These are phyloP conservation scores for Ocimum tenuiflorum DNA, from an alignment of 257 asterid genomes.

Conservation along the genomic window DNA sequence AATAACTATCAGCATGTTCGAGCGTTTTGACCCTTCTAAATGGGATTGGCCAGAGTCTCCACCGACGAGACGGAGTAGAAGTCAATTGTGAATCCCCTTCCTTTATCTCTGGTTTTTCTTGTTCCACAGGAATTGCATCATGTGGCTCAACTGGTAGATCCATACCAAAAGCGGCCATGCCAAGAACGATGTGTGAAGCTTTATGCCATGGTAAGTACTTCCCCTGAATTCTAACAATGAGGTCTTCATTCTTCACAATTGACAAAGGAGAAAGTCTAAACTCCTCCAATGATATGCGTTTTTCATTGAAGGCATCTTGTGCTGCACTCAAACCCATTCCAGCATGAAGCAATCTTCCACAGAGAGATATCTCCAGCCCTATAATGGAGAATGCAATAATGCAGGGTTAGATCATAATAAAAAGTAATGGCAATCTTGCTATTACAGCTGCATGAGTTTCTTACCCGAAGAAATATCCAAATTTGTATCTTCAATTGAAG, in stretches of 20 bases:
- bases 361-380: slow-evolving; percentile 79
- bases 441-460: slow-evolving; percentile 15
- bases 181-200: slow-evolving; percentile 67
- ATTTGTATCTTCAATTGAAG: slow-evolving; percentile 24
- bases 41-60: slow-evolving; percentile 96
- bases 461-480: slow-evolving; percentile 37
- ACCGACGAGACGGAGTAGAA: slow-evolving; percentile 59
- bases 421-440: slow-evolving; percentile 1
- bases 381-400: slow-evolving; percentile 14
- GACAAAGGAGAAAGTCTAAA: slow-evolving; percentile 50
- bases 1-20: slow-evolving; percentile 47
- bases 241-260: slow-evolving; percentile 54
- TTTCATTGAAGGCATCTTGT: slow-evolving; percentile 52
- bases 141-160: slow-evolving; percentile 44
- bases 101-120: slow-evolving; percentile 35
- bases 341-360: slow-evolving; percentile 60
- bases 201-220: slow-evolving; percentile 76
- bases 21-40: slow-evolving; percentile 76
- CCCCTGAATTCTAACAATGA: slow-evolving; percentile 61
- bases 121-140: slow-evolving; percentile 52
- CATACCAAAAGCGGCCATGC: slow-evolving; percentile 64
- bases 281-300: slow-evolving; percentile 56
- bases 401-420: not conserved
- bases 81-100: slow-evolving; percentile 35
- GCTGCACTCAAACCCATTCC: slow-evolving; percentile 85